A percentile compares a stretch with the other conserved stretches of the same genome.
Conservation (phyloP, 2,329 filamentous ascomycete genomes). For the Ceratocystiopsis minuta region DNA sequence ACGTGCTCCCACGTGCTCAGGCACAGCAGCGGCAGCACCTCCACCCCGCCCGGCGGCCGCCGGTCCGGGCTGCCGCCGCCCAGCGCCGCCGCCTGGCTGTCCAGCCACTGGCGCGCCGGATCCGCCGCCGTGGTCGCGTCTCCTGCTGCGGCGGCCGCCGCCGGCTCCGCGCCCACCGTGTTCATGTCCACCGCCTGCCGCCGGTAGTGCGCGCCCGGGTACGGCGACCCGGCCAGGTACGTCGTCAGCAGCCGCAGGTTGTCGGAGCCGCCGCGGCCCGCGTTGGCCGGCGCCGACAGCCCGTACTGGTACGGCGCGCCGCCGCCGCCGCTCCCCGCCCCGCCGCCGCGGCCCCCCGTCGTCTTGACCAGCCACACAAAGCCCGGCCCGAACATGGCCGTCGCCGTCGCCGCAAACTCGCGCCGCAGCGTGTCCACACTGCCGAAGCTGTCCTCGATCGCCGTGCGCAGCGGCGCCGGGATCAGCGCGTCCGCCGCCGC, state of each 20-base stretch:
- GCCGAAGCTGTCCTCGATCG: constrained; percentile 56
- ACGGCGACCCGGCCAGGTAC: constrained; percentile 81
- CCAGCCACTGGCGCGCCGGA: constrained; percentile 20
- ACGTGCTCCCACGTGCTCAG: constrained; percentile 95
- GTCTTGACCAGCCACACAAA: constrained; percentile 82
- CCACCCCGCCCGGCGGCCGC: constrained; percentile 46
- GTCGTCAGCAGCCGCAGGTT: constrained; percentile 58
- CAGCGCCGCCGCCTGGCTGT: constrained; percentile 15
- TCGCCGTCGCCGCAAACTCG: constrained; percentile 65
- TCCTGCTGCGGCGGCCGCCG: background rate
- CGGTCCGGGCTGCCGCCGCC: constrained; percentile 14
- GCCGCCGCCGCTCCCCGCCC: too few relatives aligned
- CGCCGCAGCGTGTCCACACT: constrained; percentile 64
- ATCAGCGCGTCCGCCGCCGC: constrained; percentile 19
- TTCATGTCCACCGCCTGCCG: constrained; percentile 53
- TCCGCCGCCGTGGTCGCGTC: background rate
- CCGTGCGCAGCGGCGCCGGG: constrained; percentile 33
- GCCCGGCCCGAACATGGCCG: constrained; percentile 88
- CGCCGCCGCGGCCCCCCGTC: constrained; percentile 7
- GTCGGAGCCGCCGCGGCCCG: constrained; percentile 6
- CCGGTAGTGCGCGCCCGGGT: constrained; percentile 68
- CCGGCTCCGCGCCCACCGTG: constrained; percentile 27
- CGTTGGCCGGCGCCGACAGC: too few relatives aligned
- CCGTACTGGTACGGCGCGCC: too few relatives aligned
- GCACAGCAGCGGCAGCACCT: constrained; percentile 64